A percentile compares a stretch with the other conserved stretches of the same genome.
These are phyloP conservation scores for Tillandsia leiboldiana DNA, from an alignment of 176 grass and related monocot species.

Conservation along the genomic window DNA sequence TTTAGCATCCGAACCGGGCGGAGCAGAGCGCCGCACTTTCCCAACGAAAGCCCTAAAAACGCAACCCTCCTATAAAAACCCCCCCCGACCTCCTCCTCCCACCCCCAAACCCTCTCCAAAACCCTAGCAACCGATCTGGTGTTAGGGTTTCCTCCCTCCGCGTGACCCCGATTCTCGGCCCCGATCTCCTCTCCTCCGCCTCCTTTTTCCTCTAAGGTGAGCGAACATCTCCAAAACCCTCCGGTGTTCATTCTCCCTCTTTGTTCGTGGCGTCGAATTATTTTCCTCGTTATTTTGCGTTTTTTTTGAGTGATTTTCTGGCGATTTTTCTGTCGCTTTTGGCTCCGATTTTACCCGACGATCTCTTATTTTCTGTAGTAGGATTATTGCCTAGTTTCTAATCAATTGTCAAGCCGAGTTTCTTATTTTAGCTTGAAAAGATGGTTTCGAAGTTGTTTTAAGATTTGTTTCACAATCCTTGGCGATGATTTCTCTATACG, in stretches of 20 bases:
- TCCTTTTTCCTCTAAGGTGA: neutral
- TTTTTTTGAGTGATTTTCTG: neutral
- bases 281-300: neutral
- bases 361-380: no score
- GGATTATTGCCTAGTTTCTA: no score
- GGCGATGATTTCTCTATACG: no score
- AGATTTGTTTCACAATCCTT: no score
- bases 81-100: neutral
- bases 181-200: neutral
- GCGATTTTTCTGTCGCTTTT: no score
- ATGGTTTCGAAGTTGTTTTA: no score
- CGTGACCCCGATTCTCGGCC: constrained; percentile 9
- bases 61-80: neutral
- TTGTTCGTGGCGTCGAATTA: neutral
- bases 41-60: neutral
- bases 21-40: neutral
- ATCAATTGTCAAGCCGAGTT: neutral
- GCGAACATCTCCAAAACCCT: neutral
- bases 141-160: neutral
- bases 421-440: neutral
- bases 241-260: neutral
- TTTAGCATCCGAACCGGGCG: no score
- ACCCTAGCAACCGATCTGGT: constrained; percentile 39
- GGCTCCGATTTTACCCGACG: no score
- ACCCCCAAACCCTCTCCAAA: constrained; percentile 18